A percentile compares a stretch with the other conserved stretches of the same genome.
Evolutionary conservation across 192 early-diverging fungal species (phyloP).

Genomic region (Cetraspora pellucida): DNA sequence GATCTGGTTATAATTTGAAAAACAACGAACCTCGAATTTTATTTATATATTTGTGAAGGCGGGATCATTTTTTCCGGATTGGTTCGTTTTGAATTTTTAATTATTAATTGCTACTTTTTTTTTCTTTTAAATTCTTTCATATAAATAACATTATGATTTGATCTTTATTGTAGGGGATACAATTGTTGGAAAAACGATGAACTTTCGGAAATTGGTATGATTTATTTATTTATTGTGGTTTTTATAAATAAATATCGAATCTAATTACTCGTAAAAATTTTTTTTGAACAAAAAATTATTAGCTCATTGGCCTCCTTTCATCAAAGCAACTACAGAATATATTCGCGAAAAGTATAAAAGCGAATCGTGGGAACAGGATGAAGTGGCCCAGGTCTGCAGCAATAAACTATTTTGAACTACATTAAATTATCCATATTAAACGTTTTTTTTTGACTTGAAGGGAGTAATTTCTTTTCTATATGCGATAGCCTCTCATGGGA

Average conservation of each 20-base stretch:
- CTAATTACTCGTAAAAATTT: no score
- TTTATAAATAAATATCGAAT: no score
- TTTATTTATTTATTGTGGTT: not conserved
- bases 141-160: not conserved
- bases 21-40: no score
- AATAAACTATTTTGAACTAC: not conserved
- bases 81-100: constrained; percentile 39
- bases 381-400: constrained; percentile 40
- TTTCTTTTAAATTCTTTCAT: not conserved
- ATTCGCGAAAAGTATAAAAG: constrained; percentile 58
- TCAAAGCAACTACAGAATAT: constrained; percentile 54
- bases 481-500: constrained; percentile 67
- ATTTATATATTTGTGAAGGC: constrained; percentile 31
- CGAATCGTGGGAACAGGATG: constrained; percentile 49
- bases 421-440: no score
- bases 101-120: not conserved
- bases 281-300: no score
- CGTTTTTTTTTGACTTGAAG: constrained; percentile 32
- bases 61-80: constrained; percentile 67
- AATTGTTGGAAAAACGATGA: constrained; percentile 48
- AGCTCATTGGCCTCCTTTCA: constrained; percentile 77
- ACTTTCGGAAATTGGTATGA: constrained; percentile 49
- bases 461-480: constrained; percentile 65
- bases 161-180: constrained; percentile 53
- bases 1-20: not conserved